A percentile compares a stretch with the other conserved stretches of the same genome.
Evolutionary conservation across 208 protist genomes (phyloP).

Genomic region (Crithidia thermophila): DNA sequence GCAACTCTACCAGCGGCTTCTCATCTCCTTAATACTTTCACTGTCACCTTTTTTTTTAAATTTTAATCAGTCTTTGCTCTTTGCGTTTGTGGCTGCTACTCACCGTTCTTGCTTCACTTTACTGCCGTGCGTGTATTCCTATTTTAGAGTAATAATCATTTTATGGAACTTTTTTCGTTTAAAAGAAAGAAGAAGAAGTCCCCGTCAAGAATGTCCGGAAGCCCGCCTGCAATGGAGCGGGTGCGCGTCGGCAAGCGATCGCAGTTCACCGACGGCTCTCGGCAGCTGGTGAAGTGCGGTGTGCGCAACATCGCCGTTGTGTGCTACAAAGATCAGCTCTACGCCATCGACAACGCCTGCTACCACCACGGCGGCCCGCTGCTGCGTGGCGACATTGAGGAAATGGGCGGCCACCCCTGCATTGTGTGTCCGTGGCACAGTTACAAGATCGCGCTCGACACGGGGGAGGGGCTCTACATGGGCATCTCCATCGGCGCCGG

Average conservation of each 20-base stretch:
- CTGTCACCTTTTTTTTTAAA: no score
- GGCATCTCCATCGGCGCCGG: slow-evolving; percentile 52
- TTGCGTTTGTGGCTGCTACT: no score
- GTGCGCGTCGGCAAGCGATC: slow-evolving; percentile 34
- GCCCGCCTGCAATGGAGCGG: slow-evolving; percentile 2
- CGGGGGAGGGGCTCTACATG: slow-evolving; percentile 87
- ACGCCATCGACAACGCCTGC: slow-evolving; percentile 92
- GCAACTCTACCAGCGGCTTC: no score
- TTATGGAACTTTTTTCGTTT: slow-evolving; percentile 8
- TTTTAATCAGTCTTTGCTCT: no score
- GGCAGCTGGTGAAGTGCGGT: slow-evolving; percentile 78
- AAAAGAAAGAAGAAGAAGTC: background rate
- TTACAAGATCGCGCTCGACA: slow-evolving; percentile 90
- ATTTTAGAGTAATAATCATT: background rate
- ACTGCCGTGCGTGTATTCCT: no score
- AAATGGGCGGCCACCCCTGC: slow-evolving; percentile 87
- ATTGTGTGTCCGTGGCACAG: slow-evolving; percentile 92
- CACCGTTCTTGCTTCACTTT: no score
- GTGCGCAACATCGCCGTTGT: slow-evolving; percentile 87
- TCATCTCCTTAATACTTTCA: background rate
- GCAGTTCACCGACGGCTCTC: slow-evolving; percentile 48
- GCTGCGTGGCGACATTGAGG: slow-evolving; percentile 91
- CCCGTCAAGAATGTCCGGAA: background rate
- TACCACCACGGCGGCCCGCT: slow-evolving; percentile 92
- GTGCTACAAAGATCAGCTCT: slow-evolving; percentile 61